A percentile compares a stretch with the other conserved stretches of the same genome.
Evolutionary conservation across 768 basidiomycete species (phyloP).

Genomic region (Tulasnella sp.): DNA sequence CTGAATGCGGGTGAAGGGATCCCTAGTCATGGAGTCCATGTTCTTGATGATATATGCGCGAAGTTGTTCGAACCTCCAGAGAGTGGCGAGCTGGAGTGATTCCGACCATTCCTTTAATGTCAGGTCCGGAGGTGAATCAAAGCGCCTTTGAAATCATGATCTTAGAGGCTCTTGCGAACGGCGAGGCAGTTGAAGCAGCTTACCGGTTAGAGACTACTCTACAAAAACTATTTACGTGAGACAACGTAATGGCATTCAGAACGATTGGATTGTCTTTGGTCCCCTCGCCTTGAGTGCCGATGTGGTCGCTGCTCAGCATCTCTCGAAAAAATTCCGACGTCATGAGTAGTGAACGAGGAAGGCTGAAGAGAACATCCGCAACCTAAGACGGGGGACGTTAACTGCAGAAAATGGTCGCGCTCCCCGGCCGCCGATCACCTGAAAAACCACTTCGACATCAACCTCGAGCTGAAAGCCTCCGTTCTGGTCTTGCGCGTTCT

Average conservation of each 20-base stretch:
- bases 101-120: neutral
- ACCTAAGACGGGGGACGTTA: neutral
- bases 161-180: no score
- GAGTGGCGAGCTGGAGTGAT: slow-evolving; percentile 16
- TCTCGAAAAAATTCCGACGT: neutral
- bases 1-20: neutral
- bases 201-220: neutral
- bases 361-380: neutral
- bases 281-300: neutral
- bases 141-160: neutral
- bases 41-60: neutral
- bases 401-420: no score
- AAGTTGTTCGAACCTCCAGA: neutral
- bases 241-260: neutral
- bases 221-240: neutral
- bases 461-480: neutral
- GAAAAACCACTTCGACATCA: neutral
- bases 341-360: slow-evolving; percentile 2
- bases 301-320: neutral
- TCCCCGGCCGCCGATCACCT: neutral
- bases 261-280: neutral
- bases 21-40: neutral
- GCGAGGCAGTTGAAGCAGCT: no score
- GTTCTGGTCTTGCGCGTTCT: no score
- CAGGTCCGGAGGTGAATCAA: neutral